phyloP scores from a whole-genome alignment of 768 basidiomycete genomes.

The Flagelloscypha sp. region DNA sequence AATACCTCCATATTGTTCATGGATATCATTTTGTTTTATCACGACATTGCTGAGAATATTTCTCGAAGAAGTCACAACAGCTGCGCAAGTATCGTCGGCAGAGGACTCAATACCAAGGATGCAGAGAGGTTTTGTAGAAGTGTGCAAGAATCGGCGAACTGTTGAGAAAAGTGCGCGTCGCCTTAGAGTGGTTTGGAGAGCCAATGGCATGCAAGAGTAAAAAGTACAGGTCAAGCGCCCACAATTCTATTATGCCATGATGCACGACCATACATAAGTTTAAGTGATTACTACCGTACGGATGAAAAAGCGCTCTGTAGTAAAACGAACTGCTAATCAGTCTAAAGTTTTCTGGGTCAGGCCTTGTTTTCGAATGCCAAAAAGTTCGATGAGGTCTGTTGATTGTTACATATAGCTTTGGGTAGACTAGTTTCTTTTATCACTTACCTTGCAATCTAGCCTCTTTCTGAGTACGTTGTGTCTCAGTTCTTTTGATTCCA shows the following conservation, averaged over 20 bases:
- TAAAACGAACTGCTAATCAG: too few species aligned
- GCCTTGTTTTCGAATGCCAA: slow-evolving; percentile 32
- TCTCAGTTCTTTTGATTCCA: slow-evolving; percentile 70
- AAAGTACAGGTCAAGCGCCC: too few species aligned
- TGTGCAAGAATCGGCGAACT: too few species aligned
- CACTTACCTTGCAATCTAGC: slow-evolving; percentile 68
- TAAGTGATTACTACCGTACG: too few species aligned
- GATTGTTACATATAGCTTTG: slow-evolving; percentile 1
- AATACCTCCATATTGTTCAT: slow-evolving; percentile 62
- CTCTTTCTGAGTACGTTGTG: slow-evolving; percentile 67
- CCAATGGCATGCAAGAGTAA: too few species aligned
- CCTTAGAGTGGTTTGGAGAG: too few species aligned
- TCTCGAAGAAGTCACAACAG: slow-evolving; percentile 67
- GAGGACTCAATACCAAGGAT: slow-evolving; percentile 79
- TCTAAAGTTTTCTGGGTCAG: neutral
- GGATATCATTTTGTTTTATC: slow-evolving; percentile 69
- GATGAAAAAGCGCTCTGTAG: too few species aligned
- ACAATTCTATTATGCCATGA: too few species aligned
- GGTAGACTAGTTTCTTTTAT: neutral
- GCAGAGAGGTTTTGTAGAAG: too few species aligned
- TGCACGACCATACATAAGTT: too few species aligned
- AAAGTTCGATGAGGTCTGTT: slow-evolving; percentile 53
- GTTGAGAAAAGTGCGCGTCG: too few species aligned
- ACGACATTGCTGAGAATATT: slow-evolving; percentile 79
- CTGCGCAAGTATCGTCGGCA: slow-evolving; percentile 91